Base-by-base conservation (phyloP, 345 rosid genomes). In the Eucalyptus tenuipes region DNA sequence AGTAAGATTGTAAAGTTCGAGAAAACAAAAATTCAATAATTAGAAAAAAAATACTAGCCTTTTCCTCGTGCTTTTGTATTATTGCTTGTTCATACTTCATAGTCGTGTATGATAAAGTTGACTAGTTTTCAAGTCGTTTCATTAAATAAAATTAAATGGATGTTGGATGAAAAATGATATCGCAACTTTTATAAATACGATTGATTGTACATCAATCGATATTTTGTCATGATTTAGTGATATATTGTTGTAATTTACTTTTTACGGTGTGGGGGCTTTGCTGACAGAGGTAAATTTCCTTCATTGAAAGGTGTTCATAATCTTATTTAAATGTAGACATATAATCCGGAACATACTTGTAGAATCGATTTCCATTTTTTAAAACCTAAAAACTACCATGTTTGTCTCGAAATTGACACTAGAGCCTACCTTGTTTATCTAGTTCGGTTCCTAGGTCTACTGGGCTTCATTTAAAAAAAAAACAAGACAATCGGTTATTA, bases 401-500 rank as follows among this genome's bases (percentile, higher is more conserved):
- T 22, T 55, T 3, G 1, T 55, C 61, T 55, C 0, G 2, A 55
- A 55, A 24, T 1, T 1, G 13, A 1, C 57, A 20, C 57, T 52
- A 52, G 57, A 52, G 57, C 10, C 57, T 52, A 8, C 57, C 10
- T 18, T 52, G 57, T 52, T 52, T 52, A 24, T 18, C 0, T 18
- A 0, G 24, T 52, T 52, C 4, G 0, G 4, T 52, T 52, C 55
- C 2, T 0, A 0, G 17, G 55, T 52, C 9, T 52, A 17, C 0
- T 7, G 0, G 55, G 18, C 18, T 64, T 64, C 71, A 64, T 64
- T 61, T 11, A 6, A 27, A 59, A 13, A 64, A 6, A 61, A 29
- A 61, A n/a, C 3, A 61, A 29, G 31, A n/a, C 18, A n/a, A 29
- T 12, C 3, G 17, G 37, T 31, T 29, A 64, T n/a, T 29, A 64